Evolutionary conservation across 768 basidiomycete species (phyloP), one percentile per base, ranked within the genome.

Genomic region (Leccinum variicolor): DNA sequence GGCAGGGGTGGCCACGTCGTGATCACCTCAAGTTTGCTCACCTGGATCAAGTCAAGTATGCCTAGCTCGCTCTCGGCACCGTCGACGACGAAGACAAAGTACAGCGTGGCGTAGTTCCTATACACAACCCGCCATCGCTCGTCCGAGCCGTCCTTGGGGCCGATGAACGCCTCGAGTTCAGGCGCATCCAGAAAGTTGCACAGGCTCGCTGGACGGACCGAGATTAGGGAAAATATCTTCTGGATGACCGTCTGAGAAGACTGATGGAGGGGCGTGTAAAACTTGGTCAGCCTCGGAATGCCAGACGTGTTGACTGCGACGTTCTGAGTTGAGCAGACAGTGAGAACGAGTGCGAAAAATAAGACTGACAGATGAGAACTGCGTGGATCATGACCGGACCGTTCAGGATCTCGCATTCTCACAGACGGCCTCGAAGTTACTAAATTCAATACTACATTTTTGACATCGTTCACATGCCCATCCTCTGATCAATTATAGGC

Each of bases 151-250:
- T 74, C 77, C 54, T 72, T 69, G 48, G 71, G 75, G 3, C 85
- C 86, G 45, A 92, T 79, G 64, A 88, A 86, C 13, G 82, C 81
- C 69, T 91, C 89, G 29, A 92, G 81, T 67, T 92, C 90, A 6
- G 92, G 91, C 11, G 90, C 95, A 67, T 98, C 97, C 29, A 98
- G 84, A 71, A 98, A 99, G 75, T 98, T 98, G 76, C 97, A 99
- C 9, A 97, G 78, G 1, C 85, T 85, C 3, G 85, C 77, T 13
- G 92, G 90, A 10, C 97, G 87, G 41, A 86, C 78, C 52, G 85
- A 87, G 51, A 99, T 84, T 52, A 98, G 84, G 17, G 87, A 85
- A 75, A 92, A 98, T 71, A 98, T 98, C 78, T 89, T 90, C 63
- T 90, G 84, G 51, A 96, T 83, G 31, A 95, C 79, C 5, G 81